phyloP scores from a whole-genome alignment of 2,329 filamentous ascomycete genomes.

The Fonsecaea multimorphosa region DNA sequence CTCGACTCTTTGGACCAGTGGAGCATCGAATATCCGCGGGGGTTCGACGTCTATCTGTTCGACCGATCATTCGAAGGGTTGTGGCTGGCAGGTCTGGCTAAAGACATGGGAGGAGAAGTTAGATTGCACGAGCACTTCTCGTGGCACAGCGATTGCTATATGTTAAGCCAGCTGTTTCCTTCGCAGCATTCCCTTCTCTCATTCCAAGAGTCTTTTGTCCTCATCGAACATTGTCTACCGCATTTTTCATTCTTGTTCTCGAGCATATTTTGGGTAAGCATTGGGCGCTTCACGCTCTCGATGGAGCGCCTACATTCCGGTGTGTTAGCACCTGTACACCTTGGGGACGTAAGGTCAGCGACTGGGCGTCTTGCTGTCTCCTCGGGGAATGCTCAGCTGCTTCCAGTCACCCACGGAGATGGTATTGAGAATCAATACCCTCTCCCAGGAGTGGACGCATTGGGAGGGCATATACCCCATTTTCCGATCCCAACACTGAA shows the following conservation, averaged over 20 bases:
- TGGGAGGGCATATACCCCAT: slow-evolving; percentile 8
- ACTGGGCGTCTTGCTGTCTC: slow-evolving; percentile 45
- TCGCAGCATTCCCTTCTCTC: slow-evolving; percentile 31
- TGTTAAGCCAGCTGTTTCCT: slow-evolving; percentile 12
- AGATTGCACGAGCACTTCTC: slow-evolving; percentile 29
- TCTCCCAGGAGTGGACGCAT: slow-evolving; percentile 5
- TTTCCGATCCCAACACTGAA: slow-evolving; percentile 31
- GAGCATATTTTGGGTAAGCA: slow-evolving; percentile 22
- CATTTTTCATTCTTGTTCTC: slow-evolving; percentile 27
- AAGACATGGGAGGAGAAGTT: slow-evolving; percentile 20
- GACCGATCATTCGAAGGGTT: slow-evolving; percentile 22
- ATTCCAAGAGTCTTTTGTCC: slow-evolving; percentile 32
- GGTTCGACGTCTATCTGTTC: slow-evolving; percentile 16
- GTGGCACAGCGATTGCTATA: slow-evolving; percentile 24
- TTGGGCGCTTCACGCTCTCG: slow-evolving; percentile 24
- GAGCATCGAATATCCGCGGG: slow-evolving; percentile 25
- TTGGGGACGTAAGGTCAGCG: slow-evolving; percentile 9
- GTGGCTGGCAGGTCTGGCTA: slow-evolving; percentile 15
- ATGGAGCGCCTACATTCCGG: slow-evolving; percentile 32
- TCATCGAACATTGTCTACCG: slow-evolving; percentile 17
- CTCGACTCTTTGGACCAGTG: slow-evolving; percentile 29
- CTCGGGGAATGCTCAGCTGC: slow-evolving; percentile 53
- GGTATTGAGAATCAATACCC: slow-evolving; percentile 37
- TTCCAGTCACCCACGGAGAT: slow-evolving; percentile 43
- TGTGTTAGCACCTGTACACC: slow-evolving; percentile 11